Conservation (phyloP, 2,329 filamentous ascomycete species). For the Xylariaceae sp. region DNA sequence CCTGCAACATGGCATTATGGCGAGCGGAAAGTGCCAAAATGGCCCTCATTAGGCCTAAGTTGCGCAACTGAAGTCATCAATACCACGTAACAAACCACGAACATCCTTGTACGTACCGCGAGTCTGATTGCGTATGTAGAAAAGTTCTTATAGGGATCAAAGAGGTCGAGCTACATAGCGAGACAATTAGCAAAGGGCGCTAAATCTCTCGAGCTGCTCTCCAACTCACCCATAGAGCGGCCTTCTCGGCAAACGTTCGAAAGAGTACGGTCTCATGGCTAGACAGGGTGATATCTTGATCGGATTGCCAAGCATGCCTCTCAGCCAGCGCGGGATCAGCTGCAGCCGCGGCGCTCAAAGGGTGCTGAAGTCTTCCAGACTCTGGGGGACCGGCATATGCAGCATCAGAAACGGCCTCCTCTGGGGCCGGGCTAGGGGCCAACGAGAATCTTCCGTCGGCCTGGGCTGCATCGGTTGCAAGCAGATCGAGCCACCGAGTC, state of each 20-base stretch:
- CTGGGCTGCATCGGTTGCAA: slow-evolving; percentile 28
- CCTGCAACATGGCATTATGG: slow-evolving; percentile 30
- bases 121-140: slow-evolving; percentile 29
- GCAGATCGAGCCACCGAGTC: slow-evolving; percentile 28
- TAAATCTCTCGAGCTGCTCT: background rate
- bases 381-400: background rate
- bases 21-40: slow-evolving; percentile 52
- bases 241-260: slow-evolving; percentile 24
- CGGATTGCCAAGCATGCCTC: slow-evolving; percentile 23
- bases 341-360: background rate
- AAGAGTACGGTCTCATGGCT: slow-evolving; percentile 24
- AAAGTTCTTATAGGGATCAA: slow-evolving; percentile 30
- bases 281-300: slow-evolving; percentile 17
- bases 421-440: slow-evolving; percentile 15
- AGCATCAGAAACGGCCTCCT: slow-evolving; percentile 3
- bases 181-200: background rate
- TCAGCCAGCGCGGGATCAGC: slow-evolving; percentile 12
- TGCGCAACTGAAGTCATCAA: slow-evolving; percentile 32
- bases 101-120: slow-evolving; percentile 18
- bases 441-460: slow-evolving; percentile 28
- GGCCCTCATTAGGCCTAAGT: slow-evolving; percentile 53
- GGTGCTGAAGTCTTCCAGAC: slow-evolving; percentile 2
- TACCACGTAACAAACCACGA: background rate
- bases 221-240: slow-evolving; percentile 17
- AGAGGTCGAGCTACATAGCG: slow-evolving; percentile 23